A percentile compares a stretch with the other conserved stretches of the same genome.
Conservation (phyloP, 169 alveolate genomes). For the Perkinsus olseni region DNA sequence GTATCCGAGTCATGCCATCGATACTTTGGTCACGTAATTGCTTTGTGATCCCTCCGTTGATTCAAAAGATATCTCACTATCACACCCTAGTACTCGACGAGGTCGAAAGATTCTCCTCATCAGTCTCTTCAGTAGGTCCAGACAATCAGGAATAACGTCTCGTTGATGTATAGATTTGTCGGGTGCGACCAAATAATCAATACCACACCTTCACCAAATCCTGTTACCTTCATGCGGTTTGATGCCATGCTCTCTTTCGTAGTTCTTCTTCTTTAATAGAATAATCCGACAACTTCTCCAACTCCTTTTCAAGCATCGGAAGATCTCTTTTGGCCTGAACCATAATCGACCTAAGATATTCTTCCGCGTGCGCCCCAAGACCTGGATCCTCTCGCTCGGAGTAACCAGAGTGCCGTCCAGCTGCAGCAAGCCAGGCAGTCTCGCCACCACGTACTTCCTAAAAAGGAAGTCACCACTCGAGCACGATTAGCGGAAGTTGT, state of each 20-base stretch:
- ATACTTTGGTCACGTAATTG: too few species aligned
- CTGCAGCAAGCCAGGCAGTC: constrained; percentile 49
- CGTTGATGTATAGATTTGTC: too few species aligned
- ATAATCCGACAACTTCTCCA: background rate
- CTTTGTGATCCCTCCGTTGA: too few species aligned
- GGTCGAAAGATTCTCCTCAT: too few species aligned
- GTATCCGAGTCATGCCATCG: too few species aligned
- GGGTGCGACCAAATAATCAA: too few species aligned
- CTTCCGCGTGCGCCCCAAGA: background rate
- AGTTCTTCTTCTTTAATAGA: background rate
- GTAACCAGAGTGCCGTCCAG: constrained; percentile 69
- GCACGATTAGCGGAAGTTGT: background rate
- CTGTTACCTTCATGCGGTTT: background rate
- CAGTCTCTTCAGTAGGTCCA: too few species aligned
- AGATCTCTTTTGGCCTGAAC: background rate
- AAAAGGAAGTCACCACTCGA: background rate
- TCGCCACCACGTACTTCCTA: constrained; percentile 53
- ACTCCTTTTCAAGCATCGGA: background rate
- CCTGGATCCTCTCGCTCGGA: constrained; percentile 55
- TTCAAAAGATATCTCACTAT: too few species aligned
- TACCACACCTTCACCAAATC: too few species aligned
- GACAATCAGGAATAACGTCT: too few species aligned
- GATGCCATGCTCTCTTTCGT: background rate
- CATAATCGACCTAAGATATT: background rate
- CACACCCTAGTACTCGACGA: too few species aligned